Base-by-base conservation (phyloP, 768 basidiomycete genomes). In the Agaricus blazei region DNA sequence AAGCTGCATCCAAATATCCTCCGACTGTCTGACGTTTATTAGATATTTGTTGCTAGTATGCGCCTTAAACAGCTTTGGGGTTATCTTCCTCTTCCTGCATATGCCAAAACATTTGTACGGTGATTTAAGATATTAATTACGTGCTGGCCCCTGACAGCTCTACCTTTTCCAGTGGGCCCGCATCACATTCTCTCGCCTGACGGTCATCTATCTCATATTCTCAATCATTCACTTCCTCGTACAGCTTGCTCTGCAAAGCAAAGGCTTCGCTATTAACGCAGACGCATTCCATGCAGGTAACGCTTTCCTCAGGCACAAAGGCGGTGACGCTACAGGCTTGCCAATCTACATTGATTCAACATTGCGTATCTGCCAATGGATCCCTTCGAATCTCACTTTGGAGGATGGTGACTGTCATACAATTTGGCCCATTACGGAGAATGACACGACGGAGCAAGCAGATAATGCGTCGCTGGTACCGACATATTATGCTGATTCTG, bases 221-320 rank as follows among this genome's bases (percentile, higher is more conserved):
- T 84, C 88, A 23, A 54, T 86, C 50, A 48, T 81, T 44, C 85
- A 90, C 65, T 88, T 85, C 60, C 60, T 78, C 54, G 65, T 88
- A 56, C 89, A 90, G 68, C 73, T 90, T 59, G 72, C 78, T 27
- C 74, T 92, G 45, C 89, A 91, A 70, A 78, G 76, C 49, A 76
- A 77, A 51, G 88, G 84, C 9, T 85, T 84, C 71, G 72, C 73
- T 11, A 80, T 81, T 69, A 90, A 90, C 61, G 76, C 76, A 8
- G 60, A 76, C 19, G 85, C 87, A 5, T 79, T 81, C 28, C 55
- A 64, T 27, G 76, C 83, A 60, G 71, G 90, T 53, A 68, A 70
- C 44, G 67, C 69, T 48, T 76, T 90, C 51, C 72, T 83, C 28
- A 45, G 65, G 28, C 69, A 80, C 62, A 83, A 80, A 29, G 67